Conservation (phyloP, 2,329 filamentous ascomycete genomes). For the Xylaria sp. region DNA sequence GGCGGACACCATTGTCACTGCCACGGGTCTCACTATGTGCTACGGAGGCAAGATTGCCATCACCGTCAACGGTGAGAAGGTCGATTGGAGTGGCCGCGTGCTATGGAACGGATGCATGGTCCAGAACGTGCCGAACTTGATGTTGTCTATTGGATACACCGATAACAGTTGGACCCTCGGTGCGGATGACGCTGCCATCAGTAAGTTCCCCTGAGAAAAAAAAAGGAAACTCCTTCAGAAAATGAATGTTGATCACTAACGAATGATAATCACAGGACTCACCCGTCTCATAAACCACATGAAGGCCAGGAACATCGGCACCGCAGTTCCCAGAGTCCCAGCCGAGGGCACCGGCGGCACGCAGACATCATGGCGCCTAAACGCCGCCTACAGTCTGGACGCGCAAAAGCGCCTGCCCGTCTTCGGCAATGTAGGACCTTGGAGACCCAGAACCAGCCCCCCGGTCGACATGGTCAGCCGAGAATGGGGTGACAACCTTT, state of each 20-base stretch:
- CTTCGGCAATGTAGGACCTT: slow-evolving; percentile 17
- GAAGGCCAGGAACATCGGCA: slow-evolving; percentile 37
- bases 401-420: slow-evolving; percentile 5
- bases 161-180: slow-evolving; percentile 59
- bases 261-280: slow-evolving; percentile 32
- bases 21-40: slow-evolving; percentile 55
- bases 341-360: slow-evolving; percentile 19
- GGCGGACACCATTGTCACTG: slow-evolving; percentile 60
- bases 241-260: no score
- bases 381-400: slow-evolving; percentile 11
- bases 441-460: slow-evolving; percentile 16
- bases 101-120: slow-evolving; percentile 59
- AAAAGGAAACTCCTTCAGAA: no score
- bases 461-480: slow-evolving; percentile 13
- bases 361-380: slow-evolving; percentile 20
- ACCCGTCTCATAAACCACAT: slow-evolving; percentile 48
- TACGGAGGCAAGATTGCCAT: slow-evolving; percentile 50
- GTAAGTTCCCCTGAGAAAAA: slow-evolving; percentile 8
- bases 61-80: slow-evolving; percentile 43
- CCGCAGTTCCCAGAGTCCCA: slow-evolving; percentile 41
- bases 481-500: slow-evolving; percentile 15
- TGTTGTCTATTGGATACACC: slow-evolving; percentile 55
- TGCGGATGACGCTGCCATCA: slow-evolving; percentile 46
- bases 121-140: slow-evolving; percentile 55
- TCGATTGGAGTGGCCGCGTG: slow-evolving; percentile 42